Percentiles rank a stretch among this genome's conserved stretches.
Conservation (phyloP, 495 filamentous ascomycete species). For the Penicillium herquei region DNA sequence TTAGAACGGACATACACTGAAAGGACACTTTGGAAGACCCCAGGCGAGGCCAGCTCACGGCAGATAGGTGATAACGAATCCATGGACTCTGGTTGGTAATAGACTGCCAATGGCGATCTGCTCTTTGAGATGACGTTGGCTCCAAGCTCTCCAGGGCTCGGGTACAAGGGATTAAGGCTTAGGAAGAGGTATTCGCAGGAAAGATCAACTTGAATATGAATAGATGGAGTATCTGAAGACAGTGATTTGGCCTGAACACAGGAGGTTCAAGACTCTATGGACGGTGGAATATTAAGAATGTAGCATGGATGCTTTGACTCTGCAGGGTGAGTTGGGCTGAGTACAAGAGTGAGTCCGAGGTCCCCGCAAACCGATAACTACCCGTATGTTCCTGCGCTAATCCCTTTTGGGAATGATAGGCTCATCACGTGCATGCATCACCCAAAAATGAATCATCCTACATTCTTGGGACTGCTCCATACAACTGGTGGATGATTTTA, state of each 20-base stretch:
- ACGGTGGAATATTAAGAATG: not conserved
- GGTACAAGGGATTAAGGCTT: too few relatives aligned
- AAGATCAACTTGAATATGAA: too few relatives aligned
- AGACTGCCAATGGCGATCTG: not conserved
- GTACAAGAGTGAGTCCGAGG: not conserved
- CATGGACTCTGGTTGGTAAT: not conserved
- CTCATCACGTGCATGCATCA: not conserved
- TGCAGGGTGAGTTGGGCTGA: too few relatives aligned
- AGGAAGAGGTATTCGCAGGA: too few relatives aligned
- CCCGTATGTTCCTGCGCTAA: conserved; percentile 5
- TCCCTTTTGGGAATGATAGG: not conserved
- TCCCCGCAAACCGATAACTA: conserved; percentile 10
- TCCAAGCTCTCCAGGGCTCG: not conserved
- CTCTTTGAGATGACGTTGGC: too few relatives aligned
- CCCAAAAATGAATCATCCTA: too few relatives aligned
- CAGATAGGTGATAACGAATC: conserved; percentile 22
- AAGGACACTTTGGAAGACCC: conserved; percentile 58
- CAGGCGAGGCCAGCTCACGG: conserved; percentile 43
- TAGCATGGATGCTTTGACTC: too few relatives aligned
- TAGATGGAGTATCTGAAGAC: not conserved
- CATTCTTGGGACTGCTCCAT: too few relatives aligned
- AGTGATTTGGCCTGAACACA: not conserved
- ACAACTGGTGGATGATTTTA: too few relatives aligned
- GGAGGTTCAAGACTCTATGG: not conserved
- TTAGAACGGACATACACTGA: conserved; percentile 48